Evolutionary conservation across 768 basidiomycete species (phyloP).

Genomic region (Leccinum aurantiacum): DNA sequence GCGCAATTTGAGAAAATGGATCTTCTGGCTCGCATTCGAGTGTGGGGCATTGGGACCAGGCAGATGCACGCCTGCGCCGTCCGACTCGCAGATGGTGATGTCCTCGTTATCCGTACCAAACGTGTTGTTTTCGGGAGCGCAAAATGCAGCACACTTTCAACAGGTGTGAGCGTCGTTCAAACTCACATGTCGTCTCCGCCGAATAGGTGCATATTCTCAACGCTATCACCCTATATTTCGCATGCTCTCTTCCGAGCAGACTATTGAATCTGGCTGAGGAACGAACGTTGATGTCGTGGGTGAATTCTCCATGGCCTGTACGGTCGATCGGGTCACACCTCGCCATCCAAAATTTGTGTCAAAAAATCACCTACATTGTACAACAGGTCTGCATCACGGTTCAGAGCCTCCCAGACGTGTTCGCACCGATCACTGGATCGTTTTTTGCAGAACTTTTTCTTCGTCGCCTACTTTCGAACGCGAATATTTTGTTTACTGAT

Average conservation of each 20-base stretch:
- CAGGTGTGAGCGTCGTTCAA: too few species aligned
- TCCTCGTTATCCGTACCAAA: too few species aligned
- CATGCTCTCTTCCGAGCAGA: constrained; percentile 22
- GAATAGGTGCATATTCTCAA: not conserved
- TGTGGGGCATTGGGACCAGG: too few species aligned
- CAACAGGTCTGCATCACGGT: constrained; percentile 25
- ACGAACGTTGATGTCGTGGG: not conserved
- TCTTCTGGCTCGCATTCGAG: too few species aligned
- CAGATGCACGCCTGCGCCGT: too few species aligned
- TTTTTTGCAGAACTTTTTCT: constrained; percentile 19
- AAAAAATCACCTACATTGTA: constrained; percentile 24
- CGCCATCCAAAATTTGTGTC: not conserved
- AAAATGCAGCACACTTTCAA: too few species aligned
- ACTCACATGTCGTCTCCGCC: too few species aligned
- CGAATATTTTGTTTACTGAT: not conserved
- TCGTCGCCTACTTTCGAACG: constrained; percentile 17
- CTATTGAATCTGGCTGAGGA: constrained; percentile 7
- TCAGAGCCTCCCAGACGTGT: constrained; percentile 25
- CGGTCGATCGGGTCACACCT: not conserved
- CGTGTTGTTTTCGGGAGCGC: too few species aligned
- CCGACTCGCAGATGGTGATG: too few species aligned
- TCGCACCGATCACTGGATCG: constrained; percentile 28
- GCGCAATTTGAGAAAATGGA: too few species aligned
- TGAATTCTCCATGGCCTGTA: constrained; percentile 16
- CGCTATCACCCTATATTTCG: constrained; percentile 4